Base-by-base conservation (phyloP, 2,329 filamentous ascomycete species). In the Zarea fungicola region DNA sequence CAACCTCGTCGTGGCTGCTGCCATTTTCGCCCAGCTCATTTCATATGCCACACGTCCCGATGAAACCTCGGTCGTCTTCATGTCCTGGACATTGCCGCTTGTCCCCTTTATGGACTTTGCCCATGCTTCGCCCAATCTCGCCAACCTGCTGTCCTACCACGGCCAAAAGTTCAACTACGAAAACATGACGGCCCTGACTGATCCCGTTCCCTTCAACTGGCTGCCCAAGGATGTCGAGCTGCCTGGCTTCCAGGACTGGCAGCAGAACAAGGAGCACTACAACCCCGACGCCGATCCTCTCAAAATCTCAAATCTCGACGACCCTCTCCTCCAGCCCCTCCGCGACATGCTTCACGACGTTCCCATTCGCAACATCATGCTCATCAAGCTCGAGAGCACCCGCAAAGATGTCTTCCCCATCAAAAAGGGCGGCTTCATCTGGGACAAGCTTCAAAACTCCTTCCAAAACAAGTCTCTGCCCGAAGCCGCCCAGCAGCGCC, bases 331-430 rank as follows among this genome's bases (percentile, higher is more conserved):
- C 1, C 39, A 62, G 7, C 52, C 50, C 1, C 55, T 68, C 3
- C 55, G 55, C 2, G 54, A 52, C 7, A 58, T 57, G 34, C 46
- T 68, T 6, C 29, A 52, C 7, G 54, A 59, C 1, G 58, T 71
- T 6, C 62, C 64, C 9, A 67, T 74, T 47, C 69, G 70, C 41
- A 70, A 74, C 48, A 60, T 74, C 5, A 56, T 74, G 11, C 52
- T 73, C n/a, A 47, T 74, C 2, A 63, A 70, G n/a, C 59, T 74
- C 2, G 71, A 74, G 48, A 73, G 70, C 36, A 73, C 70, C 0
- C 63, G 71, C 18, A 67, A 67, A 4, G 71, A 74, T 42, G 64
- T 74, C 3, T 74, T 74, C 22, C 71, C 72, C 0, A 54, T 74
- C 22, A 71, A 71, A 31, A 68, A 68, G 48, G 58, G 63, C 2